phyloP scores from a whole-genome alignment of 805 yeast species.

The Pichia gijzeniarum region DNA sequence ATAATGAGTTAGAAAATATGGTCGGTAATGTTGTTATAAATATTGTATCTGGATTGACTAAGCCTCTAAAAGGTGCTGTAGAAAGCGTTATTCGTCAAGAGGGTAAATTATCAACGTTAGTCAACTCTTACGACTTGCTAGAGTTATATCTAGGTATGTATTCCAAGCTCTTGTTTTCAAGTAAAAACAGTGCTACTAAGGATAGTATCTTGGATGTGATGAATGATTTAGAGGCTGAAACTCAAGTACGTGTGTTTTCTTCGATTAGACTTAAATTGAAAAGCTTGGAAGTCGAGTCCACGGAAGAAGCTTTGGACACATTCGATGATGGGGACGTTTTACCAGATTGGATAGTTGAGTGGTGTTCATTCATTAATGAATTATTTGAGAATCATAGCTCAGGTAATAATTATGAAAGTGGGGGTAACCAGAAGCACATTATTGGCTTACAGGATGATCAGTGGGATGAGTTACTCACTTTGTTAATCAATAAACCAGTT shows the following conservation, averaged over 20 bases:
- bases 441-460: slow-evolving; percentile 35
- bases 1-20: slow-evolving; percentile 20
- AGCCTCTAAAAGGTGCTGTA: slow-evolving; percentile 55
- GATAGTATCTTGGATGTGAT: slow-evolving; percentile 21
- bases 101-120: slow-evolving; percentile 45
- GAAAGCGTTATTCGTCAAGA: slow-evolving; percentile 68
- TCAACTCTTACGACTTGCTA: slow-evolving; percentile 55
- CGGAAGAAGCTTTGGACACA: slow-evolving; percentile 26
- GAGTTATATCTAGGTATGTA: slow-evolving; percentile 69
- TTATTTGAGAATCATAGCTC: slow-evolving; percentile 40
- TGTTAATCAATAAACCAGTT: slow-evolving; percentile 43
- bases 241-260: slow-evolving; percentile 35
- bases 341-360: slow-evolving; percentile 79
- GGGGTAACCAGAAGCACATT: slow-evolving; percentile 1
- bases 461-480: slow-evolving; percentile 32
- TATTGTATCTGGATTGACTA: slow-evolving; percentile 48
- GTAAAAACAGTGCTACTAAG: slow-evolving; percentile 10
- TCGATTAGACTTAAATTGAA: slow-evolving; percentile 35
- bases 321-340: slow-evolving; percentile 52
- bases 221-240: slow-evolving; percentile 28
- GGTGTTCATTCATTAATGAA: slow-evolving; percentile 53
- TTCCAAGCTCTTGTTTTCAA: slow-evolving; percentile 33
- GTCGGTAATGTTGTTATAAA: slow-evolving; percentile 38
- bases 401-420: slow-evolving; percentile 29
- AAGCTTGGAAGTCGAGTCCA: slow-evolving; percentile 28